Conservation (phyloP, 495 filamentous ascomycete species). For the Astrocystis sublimbata region DNA sequence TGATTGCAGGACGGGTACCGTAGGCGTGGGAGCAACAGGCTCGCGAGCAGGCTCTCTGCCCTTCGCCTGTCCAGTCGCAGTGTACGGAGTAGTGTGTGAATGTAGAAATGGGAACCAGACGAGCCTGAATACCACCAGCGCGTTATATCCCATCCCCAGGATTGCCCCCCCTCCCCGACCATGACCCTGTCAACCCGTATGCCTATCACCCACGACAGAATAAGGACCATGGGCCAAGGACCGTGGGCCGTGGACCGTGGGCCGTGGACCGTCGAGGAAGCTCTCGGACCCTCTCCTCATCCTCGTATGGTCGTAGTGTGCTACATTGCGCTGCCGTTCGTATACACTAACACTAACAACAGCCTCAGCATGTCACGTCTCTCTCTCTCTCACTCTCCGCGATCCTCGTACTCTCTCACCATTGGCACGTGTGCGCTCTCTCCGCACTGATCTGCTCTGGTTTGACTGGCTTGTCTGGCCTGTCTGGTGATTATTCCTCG, state of each 20-base stretch:
- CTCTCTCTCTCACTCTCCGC: slow-evolving; percentile 6
- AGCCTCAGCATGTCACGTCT: slow-evolving; percentile 15
- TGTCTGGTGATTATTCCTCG: slow-evolving; percentile 1
- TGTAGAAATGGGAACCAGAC: slow-evolving; percentile 12
- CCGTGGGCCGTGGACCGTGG: slow-evolving; percentile 1
- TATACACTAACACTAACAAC: no score
- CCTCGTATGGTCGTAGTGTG: slow-evolving; percentile 8
- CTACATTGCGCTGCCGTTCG: neutral
- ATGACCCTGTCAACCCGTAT: slow-evolving; percentile 11
- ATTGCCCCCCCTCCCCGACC: slow-evolving; percentile 18
- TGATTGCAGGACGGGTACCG: slow-evolving; percentile 4
- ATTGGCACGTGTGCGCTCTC: slow-evolving; percentile 2
- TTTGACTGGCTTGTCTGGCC: no score
- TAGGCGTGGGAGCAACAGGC: slow-evolving; percentile 1
- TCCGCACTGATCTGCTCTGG: slow-evolving; percentile 1
- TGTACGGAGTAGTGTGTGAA: neutral
- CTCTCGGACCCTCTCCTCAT: slow-evolving; percentile 15
- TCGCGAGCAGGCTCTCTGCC: slow-evolving; percentile 5
- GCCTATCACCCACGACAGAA: slow-evolving; percentile 16
- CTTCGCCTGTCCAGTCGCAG: neutral
- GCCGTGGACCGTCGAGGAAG: slow-evolving; percentile 4
- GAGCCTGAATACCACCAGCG: slow-evolving; percentile 9
- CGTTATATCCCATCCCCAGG: slow-evolving; percentile 14
- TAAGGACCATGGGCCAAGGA: slow-evolving; percentile 5
- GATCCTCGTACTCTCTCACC: slow-evolving; percentile 7